Conservation (phyloP, 176 grass and related monocot species). For the Metroxylon sagu region DNA sequence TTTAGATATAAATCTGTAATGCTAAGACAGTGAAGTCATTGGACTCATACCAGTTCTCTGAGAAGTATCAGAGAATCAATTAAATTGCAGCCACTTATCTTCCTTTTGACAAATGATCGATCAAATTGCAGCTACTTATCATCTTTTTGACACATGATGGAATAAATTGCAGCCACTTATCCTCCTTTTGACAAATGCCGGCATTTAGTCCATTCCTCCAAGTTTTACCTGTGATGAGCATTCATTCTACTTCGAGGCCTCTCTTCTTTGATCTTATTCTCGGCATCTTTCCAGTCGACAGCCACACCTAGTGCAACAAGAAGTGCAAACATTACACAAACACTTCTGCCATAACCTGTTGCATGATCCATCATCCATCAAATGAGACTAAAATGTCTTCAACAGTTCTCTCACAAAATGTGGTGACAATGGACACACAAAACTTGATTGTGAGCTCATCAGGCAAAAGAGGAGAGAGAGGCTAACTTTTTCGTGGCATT, state of each 20-base stretch:
- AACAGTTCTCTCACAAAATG: too few relatives aligned
- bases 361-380: background rate
- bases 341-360: constrained; percentile 89
- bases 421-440: too few relatives aligned
- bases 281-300: constrained; percentile 65
- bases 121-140: too few relatives aligned
- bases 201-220: constrained; percentile 71
- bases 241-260: constrained; percentile 76
- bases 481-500: too few relatives aligned
- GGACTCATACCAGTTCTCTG: too few relatives aligned
- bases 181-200: constrained; percentile 37
- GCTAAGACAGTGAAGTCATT: too few relatives aligned
- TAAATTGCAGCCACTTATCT: background rate
- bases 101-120: too few relatives aligned
- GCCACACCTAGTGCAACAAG: constrained; percentile 55
- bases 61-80: constrained; percentile 8
- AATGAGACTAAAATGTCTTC: too few relatives aligned
- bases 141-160: too few relatives aligned
- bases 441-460: too few relatives aligned
- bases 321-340: constrained; percentile 69
- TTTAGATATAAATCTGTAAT: too few relatives aligned
- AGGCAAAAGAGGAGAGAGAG: too few relatives aligned
- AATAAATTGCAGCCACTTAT: background rate
- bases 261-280: constrained; percentile 63
- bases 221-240: constrained; percentile 60